Percentiles rank a stretch among this genome's conserved stretches.
Conservation (phyloP, 805 yeast genomes). For the Candida sakaeoensis region DNA sequence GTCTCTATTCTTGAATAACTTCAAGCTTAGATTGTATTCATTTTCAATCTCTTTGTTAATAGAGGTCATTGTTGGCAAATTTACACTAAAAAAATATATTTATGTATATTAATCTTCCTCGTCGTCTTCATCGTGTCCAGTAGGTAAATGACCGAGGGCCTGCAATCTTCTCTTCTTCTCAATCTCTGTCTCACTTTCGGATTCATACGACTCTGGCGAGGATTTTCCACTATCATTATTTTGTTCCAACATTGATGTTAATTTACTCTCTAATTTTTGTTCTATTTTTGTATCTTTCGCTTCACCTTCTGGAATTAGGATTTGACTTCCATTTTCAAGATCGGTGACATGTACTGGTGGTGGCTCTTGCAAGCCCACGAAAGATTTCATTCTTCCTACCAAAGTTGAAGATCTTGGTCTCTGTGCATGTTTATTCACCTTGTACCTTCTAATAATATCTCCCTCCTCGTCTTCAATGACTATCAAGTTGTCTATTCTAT, state of each 20-base stretch:
- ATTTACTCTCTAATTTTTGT: slow-evolving; percentile 5
- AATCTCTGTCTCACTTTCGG: slow-evolving; percentile 54
- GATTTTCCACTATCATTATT: slow-evolving; percentile 5
- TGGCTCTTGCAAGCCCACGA: slow-evolving; percentile 47
- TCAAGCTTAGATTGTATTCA: slow-evolving; percentile 32
- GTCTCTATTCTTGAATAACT: slow-evolving; percentile 37
- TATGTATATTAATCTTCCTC: slow-evolving; percentile 33
- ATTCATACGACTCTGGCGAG: slow-evolving; percentile 21
- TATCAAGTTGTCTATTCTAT: slow-evolving; percentile 71
- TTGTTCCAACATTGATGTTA: slow-evolving; percentile 2
- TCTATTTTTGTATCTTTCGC: slow-evolving; percentile 3
- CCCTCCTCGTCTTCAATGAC: slow-evolving; percentile 90
- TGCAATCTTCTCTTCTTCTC: slow-evolving; percentile 62
- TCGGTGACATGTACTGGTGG: slow-evolving; percentile 11
- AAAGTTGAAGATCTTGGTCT: slow-evolving; percentile 40
- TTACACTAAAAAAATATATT: too few species aligned
- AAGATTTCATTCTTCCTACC: slow-evolving; percentile 46
- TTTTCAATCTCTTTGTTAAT: slow-evolving; percentile 13
- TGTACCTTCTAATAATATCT: slow-evolving; percentile 81
- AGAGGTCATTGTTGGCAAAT: not conserved
- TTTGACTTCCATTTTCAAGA: slow-evolving; percentile 4
- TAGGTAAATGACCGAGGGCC: slow-evolving; percentile 46
- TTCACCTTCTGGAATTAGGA: slow-evolving; percentile 7
- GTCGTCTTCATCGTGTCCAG: slow-evolving; percentile 41
- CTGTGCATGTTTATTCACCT: slow-evolving; percentile 56